Conservation (phyloP, 176 grass and related monocot genomes). For the Thalia dealbata region DNA sequence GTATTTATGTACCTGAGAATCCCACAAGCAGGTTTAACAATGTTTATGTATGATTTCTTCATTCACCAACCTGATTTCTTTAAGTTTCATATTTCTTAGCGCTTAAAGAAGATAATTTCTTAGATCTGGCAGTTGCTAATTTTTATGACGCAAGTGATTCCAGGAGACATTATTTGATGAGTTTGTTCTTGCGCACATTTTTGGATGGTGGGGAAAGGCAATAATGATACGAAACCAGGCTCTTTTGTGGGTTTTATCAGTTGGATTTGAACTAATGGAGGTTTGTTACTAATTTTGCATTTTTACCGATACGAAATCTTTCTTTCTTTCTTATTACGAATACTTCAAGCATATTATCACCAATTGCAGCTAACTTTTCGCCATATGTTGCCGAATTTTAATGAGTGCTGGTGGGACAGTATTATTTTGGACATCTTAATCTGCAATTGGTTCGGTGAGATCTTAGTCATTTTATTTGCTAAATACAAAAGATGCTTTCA, state of each 20-base stretch:
- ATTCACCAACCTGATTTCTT: slow-evolving; percentile 37
- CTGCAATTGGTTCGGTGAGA: slow-evolving; percentile 99
- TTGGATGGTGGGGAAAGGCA: slow-evolving; percentile 99
- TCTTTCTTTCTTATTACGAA: slow-evolving; percentile 4
- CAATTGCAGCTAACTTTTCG: slow-evolving; percentile 87
- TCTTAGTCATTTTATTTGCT: slow-evolving; percentile 20
- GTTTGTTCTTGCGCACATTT: slow-evolving; percentile 94
- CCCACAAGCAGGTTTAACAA: slow-evolving; percentile 96
- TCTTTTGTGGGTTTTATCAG: slow-evolving; percentile 94
- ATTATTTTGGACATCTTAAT: slow-evolving; percentile 91
- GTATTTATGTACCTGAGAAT: slow-evolving; percentile 96
- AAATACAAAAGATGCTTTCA: background rate
- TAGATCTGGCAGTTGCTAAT: slow-evolving; percentile 41
- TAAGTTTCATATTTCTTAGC: slow-evolving; percentile 24
- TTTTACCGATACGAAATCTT: background rate
- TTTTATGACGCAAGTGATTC: slow-evolving; percentile 58
- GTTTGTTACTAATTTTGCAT: slow-evolving; percentile 11
- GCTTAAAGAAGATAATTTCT: slow-evolving; percentile 1
- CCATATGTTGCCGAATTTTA: slow-evolving; percentile 99
- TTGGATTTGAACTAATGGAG: slow-evolving; percentile 99
- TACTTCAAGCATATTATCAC: background rate
- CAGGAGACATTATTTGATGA: slow-evolving; percentile 99
- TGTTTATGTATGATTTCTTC: slow-evolving; percentile 93
- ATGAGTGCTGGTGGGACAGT: slow-evolving; percentile 99
- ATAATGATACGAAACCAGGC: slow-evolving; percentile 99